A percentile compares a stretch with the other conserved stretches of the same genome.
Conservation (phyloP, 495 filamentous ascomycete genomes). For the Talaromyces wortmannii region DNA sequence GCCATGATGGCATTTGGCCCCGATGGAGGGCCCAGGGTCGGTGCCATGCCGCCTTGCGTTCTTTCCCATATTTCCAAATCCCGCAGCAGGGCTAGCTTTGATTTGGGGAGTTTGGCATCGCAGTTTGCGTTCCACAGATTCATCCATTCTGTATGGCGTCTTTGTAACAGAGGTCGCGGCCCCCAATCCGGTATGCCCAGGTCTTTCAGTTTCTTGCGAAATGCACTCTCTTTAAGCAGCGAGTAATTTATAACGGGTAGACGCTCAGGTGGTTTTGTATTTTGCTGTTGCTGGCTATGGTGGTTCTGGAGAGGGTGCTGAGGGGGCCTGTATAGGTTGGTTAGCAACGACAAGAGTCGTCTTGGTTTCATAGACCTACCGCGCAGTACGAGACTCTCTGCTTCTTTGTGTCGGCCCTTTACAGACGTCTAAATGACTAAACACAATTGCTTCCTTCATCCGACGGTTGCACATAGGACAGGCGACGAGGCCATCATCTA, state of each 20-base stretch:
- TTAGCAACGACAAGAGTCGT: background rate
- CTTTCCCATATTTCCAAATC: constrained; percentile 83
- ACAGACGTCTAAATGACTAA: constrained; percentile 67
- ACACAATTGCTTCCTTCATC: constrained; percentile 73
- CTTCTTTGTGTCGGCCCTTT: constrained; percentile 15
- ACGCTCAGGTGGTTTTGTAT: constrained; percentile 40
- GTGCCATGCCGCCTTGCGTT: constrained; percentile 48
- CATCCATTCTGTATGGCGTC: constrained; percentile 86
- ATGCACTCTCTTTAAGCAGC: constrained; percentile 63
- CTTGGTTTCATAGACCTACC: constrained; percentile 1
- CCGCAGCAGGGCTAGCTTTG: constrained; percentile 60
- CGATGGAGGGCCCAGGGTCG: constrained; percentile 10
- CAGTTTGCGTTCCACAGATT: constrained; percentile 96
- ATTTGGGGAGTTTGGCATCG: constrained; percentile 67
- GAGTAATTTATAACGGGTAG: constrained; percentile 76
- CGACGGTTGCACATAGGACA: constrained; percentile 75
- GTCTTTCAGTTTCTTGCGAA: constrained; percentile 75
- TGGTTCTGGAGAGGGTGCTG: background rate
- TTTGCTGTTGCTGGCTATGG: background rate
- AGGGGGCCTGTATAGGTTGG: background rate
- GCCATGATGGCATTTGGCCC: constrained; percentile 47
- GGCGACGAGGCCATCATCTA: constrained; percentile 66
- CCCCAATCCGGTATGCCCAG: constrained; percentile 75
- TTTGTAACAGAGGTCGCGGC: constrained; percentile 57
- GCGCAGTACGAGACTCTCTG: constrained; percentile 8